Evolutionary conservation across 73 alveolate genomes (phyloP), one percentile per base, ranked within the genome.

Genomic region (Paramecium sonneborni): DNA sequence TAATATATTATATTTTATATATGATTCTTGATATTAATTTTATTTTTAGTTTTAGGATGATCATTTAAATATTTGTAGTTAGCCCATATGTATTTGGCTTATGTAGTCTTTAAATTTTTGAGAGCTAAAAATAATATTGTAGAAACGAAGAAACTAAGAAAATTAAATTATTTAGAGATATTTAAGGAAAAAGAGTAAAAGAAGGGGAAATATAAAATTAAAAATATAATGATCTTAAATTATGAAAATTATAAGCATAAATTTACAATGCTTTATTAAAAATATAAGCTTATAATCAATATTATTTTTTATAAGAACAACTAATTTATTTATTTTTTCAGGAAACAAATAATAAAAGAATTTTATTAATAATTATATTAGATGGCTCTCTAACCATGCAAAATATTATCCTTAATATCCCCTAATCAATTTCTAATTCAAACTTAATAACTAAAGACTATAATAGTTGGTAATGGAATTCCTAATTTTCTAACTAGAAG

Each of bases 361-460:
- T 72, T 72, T 72, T 18, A 72, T 32, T 72, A 72, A 72, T 35
- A 8, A 72, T 3, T 67, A 72, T 72, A 15, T 72, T 20, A 72
- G 44, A 72, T 72, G 86, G 32, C 86, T 15, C 39, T 15, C 32
- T 38, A 72, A 72, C 86, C 86, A 34, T 72, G 86, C 57, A 79
- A 79, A 62, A 79, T 79, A 37, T 26, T 79, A 79, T 79, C 90
- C 12, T 34, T 79, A 24, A 44, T 79, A 24, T 23, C 90, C 15
- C 74, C 74, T 9, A 79, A 79, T 46, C 20, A 44, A n/a, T 79
- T 79, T 34, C 18, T 34, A 21, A 39, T 79, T 2, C 72, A 79
- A 79, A 43, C 44, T 3, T 44, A 39, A 44, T 26, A 38, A 79
- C 10, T 15, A 11, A 79, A 79, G 55, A 34, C 30, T 4, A 24